Evolutionary conservation across 495 filamentous ascomycete genomes (phyloP), one percentile per base, ranked within the genome.

Genomic region (Aspergillus steynii): DNA sequence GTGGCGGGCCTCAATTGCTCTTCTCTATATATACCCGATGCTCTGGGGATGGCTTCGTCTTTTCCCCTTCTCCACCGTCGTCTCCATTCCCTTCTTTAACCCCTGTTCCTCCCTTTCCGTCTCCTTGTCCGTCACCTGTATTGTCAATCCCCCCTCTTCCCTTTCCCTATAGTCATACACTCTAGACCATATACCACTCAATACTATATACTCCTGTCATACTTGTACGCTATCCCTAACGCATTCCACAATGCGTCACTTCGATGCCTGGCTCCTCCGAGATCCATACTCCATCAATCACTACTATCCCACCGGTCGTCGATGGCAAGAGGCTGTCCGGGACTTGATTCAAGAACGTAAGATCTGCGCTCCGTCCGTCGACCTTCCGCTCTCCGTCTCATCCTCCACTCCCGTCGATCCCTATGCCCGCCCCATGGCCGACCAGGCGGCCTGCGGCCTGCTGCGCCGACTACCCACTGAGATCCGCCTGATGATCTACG

Each of bases 401-500:
- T 20, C 55, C n/a, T 56, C 50, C 14, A 28, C 42, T 5, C 67
- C 68, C 12, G 52, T 68, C 57, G 53, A 70, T 45, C 58, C 61
- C 26, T 62, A 62, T 37, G 51, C 55, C 34, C 68, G 58, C 8
- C 56, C 67, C 25, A 65, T 71, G 25, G 34, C 66, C 47, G 31
- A 67, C 1, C 77, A 77, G 56, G 15, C 56, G 12, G 26, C 62
- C 29, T 65, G 67, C 32, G 27, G 45, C 8, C 63, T 79, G 50
- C 59, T 79, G 50, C 52, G 58, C 32, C 66, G 63, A 48, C 69
- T 84, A 0, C 85, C 85, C 1, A 66, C 75, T 7, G 85, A 87
- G 68, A 75, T 87, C 57, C 80, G 85, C 14, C 68, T 82, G 29
- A 77, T 83, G 56, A 86, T 86, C 45, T 86, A 82, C 69, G 65